Evolutionary conservation across 129 eudicot genomes (phyloP).

Genomic region (Mikania micrantha): DNA sequence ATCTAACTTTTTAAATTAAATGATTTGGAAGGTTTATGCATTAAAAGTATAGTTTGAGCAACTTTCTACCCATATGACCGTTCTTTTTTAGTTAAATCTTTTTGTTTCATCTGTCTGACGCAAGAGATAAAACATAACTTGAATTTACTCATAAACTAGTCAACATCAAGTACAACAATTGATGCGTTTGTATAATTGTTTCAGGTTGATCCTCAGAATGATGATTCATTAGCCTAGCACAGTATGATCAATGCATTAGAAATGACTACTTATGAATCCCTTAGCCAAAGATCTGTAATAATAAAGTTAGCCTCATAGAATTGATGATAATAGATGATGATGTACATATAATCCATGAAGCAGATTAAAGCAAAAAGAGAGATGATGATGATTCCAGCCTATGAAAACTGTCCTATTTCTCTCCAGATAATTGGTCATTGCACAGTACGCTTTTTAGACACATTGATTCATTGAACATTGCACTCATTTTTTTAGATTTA

Average conservation of each 20-base stretch:
- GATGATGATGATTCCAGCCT: not conserved
- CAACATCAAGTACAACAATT: not conserved
- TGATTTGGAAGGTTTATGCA: not conserved
- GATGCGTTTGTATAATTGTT: not conserved
- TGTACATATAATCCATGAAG: slow-evolving; percentile 3
- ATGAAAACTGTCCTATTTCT: slow-evolving; percentile 1
- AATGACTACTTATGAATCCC: no score
- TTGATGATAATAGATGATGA: not conserved
- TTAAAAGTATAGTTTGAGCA: not conserved
- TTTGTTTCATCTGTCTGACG: no score
- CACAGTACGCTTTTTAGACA: slow-evolving; percentile 1
- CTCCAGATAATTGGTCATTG: not conserved
- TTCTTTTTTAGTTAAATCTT: not conserved
- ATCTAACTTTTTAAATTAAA: not conserved
- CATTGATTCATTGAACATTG: not conserved
- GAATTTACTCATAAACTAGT: not conserved
- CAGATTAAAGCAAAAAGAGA: slow-evolving; percentile 3
- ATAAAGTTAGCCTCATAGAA: not conserved
- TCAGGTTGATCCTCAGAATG: slow-evolving; percentile 26
- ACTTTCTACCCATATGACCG: not conserved
- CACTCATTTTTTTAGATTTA: not conserved
- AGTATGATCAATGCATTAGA: not conserved
- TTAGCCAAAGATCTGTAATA: not conserved
- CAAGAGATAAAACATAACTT: not conserved
- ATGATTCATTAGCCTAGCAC: slow-evolving; percentile 21